phyloP scores from a whole-genome alignment of 2,329 filamentous ascomycete species.

The Diaporthe aspalathi region DNA sequence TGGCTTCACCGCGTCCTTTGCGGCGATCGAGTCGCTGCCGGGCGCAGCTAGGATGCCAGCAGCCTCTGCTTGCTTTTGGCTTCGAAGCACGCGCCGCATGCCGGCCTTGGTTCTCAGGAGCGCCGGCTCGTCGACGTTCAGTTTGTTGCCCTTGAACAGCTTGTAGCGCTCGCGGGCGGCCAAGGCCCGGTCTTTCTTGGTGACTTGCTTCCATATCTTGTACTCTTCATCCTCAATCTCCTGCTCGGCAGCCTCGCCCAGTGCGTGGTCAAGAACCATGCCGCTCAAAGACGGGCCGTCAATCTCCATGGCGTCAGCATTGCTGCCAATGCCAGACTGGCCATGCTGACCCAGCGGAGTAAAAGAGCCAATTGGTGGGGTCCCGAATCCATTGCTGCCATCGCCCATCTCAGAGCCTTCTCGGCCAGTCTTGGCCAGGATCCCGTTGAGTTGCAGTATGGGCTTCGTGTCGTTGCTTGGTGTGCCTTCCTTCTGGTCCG shows the following conservation, averaged over 20 bases:
- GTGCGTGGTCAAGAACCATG: conserved; percentile 70
- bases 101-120: conserved; percentile 85
- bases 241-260: conserved; percentile 77
- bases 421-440: conserved; percentile 67
- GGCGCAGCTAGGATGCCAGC: conserved; percentile 54
- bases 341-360: conserved; percentile 37
- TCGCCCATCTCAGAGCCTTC: conserved; percentile 85
- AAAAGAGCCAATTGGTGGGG: conserved; percentile 73
- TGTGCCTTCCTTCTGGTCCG: conserved; percentile 81
- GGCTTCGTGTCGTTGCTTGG: conserved; percentile 82
- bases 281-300: conserved; percentile 80
- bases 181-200: conserved; percentile 91
- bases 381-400: conserved; percentile 86
- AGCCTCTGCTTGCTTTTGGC: conserved; percentile 76
- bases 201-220: conserved; percentile 98
- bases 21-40: conserved; percentile 57
- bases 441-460: conserved; percentile 72
- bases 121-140: conserved; percentile 90
- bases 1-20: conserved; percentile 60
- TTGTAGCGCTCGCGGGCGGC: conserved; percentile 87
- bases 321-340: conserved; percentile 64
- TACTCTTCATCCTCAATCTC: conserved; percentile 92
- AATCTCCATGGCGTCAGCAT: conserved; percentile 87
- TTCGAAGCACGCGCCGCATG: conserved; percentile 89
- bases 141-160: conserved; percentile 84